Conservation (phyloP, 345 rosid genomes). For the Moricandia moricandioides region DNA sequence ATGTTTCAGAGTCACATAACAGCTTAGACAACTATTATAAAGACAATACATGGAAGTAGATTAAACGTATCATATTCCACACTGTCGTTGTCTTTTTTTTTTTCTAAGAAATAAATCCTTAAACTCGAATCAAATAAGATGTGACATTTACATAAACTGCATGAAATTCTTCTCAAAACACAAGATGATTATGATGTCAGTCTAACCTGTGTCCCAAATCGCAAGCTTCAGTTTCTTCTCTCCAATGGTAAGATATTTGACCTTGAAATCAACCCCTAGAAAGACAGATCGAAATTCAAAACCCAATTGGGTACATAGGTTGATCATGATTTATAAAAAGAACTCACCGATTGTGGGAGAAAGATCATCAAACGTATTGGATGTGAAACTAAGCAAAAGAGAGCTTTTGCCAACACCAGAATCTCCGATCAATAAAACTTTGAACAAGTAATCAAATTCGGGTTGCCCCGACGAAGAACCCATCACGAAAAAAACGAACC, state of each 20-base stretch:
- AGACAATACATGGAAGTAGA: neutral
- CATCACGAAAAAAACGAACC: slow-evolving; percentile 35
- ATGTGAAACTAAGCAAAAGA: slow-evolving; percentile 72
- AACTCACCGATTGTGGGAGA: slow-evolving; percentile 67
- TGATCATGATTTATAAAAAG: neutral
- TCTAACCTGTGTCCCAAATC: slow-evolving; percentile 65
- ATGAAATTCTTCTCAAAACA: neutral
- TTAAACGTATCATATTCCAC: neutral
- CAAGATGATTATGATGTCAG: neutral
- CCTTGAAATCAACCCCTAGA: slow-evolving; percentile 92
- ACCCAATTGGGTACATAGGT: neutral
- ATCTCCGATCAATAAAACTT: slow-evolving; percentile 71
- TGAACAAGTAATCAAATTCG: slow-evolving; percentile 74
- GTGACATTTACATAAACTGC: neutral
- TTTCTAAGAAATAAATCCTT: neutral
- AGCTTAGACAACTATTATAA: neutral
- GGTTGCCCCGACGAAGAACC: slow-evolving; percentile 61
- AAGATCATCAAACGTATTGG: slow-evolving; percentile 70
- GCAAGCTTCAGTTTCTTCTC: slow-evolving; percentile 93
- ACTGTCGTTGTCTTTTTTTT: neutral
- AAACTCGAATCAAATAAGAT: neutral
- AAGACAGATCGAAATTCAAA: slow-evolving; percentile 4
- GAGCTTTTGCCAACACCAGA: slow-evolving; percentile 89
- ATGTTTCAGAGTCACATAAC: neutral
- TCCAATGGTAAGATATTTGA: slow-evolving; percentile 67